phyloP scores from a whole-genome alignment of 805 yeast species.

The Yamadazyma takamatsuzukensis region DNA sequence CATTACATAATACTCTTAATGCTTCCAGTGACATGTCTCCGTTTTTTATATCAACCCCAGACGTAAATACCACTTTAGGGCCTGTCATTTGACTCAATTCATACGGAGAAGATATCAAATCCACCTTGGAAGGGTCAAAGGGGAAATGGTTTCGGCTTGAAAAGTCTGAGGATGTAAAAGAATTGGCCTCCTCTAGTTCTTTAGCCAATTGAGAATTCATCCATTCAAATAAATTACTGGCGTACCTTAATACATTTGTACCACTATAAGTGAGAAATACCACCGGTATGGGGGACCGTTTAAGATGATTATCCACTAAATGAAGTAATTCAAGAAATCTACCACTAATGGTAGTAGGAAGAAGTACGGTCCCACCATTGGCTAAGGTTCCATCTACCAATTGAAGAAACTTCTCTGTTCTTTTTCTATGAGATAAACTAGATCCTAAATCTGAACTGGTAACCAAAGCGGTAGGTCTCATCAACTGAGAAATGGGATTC shows the following conservation, averaged over 20 bases:
- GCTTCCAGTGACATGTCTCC: slow-evolving; percentile 61
- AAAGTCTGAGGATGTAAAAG: slow-evolving; percentile 13
- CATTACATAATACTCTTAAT: slow-evolving; percentile 53
- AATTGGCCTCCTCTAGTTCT: slow-evolving; percentile 62
- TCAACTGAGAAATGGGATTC: slow-evolving; percentile 57
- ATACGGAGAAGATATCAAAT: slow-evolving; percentile 49
- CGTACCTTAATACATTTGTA: slow-evolving; percentile 71
- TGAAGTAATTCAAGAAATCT: slow-evolving; percentile 78
- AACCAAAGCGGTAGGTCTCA: slow-evolving; percentile 79
- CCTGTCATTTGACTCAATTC: slow-evolving; percentile 56
- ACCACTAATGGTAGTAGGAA: slow-evolving; percentile 81
- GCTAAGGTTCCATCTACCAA: slow-evolving; percentile 63
- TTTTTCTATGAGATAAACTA: slow-evolving; percentile 52
- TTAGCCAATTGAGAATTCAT: slow-evolving; percentile 84
- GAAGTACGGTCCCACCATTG: slow-evolving; percentile 73
- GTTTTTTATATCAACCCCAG: slow-evolving; percentile 59
- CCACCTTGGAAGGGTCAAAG: slow-evolving; percentile 66
- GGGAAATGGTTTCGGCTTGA: slow-evolving; percentile 67
- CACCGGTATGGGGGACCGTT: slow-evolving; percentile 62
- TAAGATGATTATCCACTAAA: slow-evolving; percentile 64
- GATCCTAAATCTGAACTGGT: slow-evolving; percentile 72
- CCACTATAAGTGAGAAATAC: slow-evolving; percentile 76
- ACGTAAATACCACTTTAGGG: slow-evolving; percentile 76
- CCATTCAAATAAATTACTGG: slow-evolving; percentile 93
- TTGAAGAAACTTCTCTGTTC: slow-evolving; percentile 61